Conservation (phyloP, 805 yeast species). For the Jamesozyma lodderae region DNA sequence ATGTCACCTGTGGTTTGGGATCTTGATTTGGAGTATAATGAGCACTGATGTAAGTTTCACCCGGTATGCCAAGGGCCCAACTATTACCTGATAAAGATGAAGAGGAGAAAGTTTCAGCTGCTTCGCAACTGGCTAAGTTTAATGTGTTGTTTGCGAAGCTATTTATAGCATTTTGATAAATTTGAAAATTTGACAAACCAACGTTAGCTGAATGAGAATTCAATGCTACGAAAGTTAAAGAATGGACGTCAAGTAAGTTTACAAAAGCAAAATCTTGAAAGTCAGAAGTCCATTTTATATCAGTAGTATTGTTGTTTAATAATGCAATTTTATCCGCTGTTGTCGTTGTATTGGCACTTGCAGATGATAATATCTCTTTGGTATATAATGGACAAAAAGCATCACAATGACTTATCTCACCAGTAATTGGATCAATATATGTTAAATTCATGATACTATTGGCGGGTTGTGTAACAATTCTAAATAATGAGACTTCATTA, state of each 20-base stretch:
- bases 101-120: slow-evolving; percentile 12
- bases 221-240: slow-evolving; percentile 54
- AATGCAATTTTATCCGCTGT: slow-evolving; percentile 10
- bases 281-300: slow-evolving; percentile 31
- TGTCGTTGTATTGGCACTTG: slow-evolving; percentile 24
- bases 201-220: slow-evolving; percentile 64
- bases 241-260: slow-evolving; percentile 50
- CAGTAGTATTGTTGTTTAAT: slow-evolving; percentile 31
- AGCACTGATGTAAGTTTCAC: slow-evolving; percentile 22
- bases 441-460: slow-evolving; percentile 88
- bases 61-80: slow-evolving; percentile 27
- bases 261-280: slow-evolving; percentile 80
- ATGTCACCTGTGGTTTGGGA: slow-evolving; percentile 34
- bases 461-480: slow-evolving; percentile 69
- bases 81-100: slow-evolving; percentile 23
- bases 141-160: slow-evolving; percentile 69
- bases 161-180: slow-evolving; percentile 46
- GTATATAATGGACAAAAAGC: slow-evolving; percentile 76
- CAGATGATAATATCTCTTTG: slow-evolving; percentile 27
- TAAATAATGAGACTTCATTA: slow-evolving; percentile 47
- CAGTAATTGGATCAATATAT: slow-evolving; percentile 66
- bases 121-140: slow-evolving; percentile 56
- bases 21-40: slow-evolving; percentile 30
- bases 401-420: slow-evolving; percentile 58
- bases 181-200: slow-evolving; percentile 62